phyloP scores from a whole-genome alignment of 331 rosid genomes.

The Pyrus hybrid region DNA sequence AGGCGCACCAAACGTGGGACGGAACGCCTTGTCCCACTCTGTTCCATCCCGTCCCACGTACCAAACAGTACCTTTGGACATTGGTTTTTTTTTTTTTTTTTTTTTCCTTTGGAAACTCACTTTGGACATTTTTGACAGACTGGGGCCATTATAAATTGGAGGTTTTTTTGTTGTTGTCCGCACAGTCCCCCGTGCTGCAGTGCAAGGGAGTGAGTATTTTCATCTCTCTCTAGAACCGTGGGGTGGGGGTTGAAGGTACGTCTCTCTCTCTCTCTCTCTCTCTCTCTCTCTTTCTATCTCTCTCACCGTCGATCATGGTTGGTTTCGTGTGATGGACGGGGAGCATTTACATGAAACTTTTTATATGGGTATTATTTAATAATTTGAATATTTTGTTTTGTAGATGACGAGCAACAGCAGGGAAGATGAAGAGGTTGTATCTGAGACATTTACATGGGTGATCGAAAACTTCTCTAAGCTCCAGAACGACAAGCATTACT shows the following conservation, averaged over 20 bases:
- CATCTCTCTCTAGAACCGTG: background rate
- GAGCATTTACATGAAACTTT: background rate
- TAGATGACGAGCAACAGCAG: background rate
- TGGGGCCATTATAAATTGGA: background rate
- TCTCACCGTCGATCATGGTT: background rate
- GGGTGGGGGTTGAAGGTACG: too few species aligned
- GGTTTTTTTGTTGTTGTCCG: background rate
- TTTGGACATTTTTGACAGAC: background rate
- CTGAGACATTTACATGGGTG: background rate
- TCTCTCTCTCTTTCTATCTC: background rate
- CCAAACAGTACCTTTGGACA: too few species aligned
- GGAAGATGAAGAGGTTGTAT: background rate
- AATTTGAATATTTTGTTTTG: background rate
- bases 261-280: too few species aligned
- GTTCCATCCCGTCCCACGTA: too few species aligned
- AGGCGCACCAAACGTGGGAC: too few species aligned
- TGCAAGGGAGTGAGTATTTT: background rate
- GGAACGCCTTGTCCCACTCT: too few species aligned
- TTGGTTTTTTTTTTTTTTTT: too few species aligned
- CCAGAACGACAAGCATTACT: background rate
- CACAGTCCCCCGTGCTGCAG: background rate
- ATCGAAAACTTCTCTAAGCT: background rate
- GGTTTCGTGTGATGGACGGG: background rate
- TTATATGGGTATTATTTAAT: background rate
- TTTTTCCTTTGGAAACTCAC: too few species aligned